Evolutionary conservation across 352 stramenopile genomes (phyloP).

Genomic region (Globisporangium recalcitrans): DNA sequence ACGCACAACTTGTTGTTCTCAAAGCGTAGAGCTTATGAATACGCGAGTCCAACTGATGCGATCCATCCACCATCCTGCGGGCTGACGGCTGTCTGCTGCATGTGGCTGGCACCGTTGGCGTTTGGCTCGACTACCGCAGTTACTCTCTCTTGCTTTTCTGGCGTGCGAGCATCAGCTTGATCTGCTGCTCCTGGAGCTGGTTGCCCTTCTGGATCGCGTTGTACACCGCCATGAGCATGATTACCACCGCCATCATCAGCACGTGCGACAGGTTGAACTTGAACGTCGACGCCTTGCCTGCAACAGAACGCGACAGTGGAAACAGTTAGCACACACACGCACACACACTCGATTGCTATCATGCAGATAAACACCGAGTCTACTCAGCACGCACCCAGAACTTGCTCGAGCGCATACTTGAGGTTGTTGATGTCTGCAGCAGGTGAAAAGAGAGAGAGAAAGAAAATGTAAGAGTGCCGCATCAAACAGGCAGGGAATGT

Average conservation of each 20-base stretch:
- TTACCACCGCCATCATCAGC: constrained; percentile 72
- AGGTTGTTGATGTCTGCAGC: constrained; percentile 59
- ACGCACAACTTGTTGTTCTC: too few relatives aligned
- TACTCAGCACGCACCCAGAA: constrained; percentile 38
- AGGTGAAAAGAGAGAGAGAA: not conserved
- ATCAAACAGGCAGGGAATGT: too few relatives aligned
- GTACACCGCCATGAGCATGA: constrained; percentile 72
- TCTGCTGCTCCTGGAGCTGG: constrained; percentile 59
- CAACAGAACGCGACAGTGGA: not conserved
- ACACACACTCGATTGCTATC: not conserved
- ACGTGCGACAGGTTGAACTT: constrained; percentile 83
- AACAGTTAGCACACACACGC: not conserved
- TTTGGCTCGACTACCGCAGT: too few relatives aligned
- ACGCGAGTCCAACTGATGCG: too few relatives aligned
- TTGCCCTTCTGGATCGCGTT: constrained; percentile 74
- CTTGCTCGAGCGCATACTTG: constrained; percentile 59
- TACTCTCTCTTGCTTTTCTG: constrained; percentile 42
- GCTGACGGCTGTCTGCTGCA: too few relatives aligned
- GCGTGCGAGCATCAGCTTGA: constrained; percentile 39
- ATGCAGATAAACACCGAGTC: not conserved
- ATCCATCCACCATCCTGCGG: not conserved
- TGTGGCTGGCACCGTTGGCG: too few relatives aligned
- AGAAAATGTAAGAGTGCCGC: not conserved
- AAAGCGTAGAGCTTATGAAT: too few relatives aligned
- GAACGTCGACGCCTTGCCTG: constrained; percentile 61